A percentile compares a stretch with the other conserved stretches of the same genome.
Conservation (phyloP, 352 stramenopile genomes). For the Phytophthora hibernalis region DNA sequence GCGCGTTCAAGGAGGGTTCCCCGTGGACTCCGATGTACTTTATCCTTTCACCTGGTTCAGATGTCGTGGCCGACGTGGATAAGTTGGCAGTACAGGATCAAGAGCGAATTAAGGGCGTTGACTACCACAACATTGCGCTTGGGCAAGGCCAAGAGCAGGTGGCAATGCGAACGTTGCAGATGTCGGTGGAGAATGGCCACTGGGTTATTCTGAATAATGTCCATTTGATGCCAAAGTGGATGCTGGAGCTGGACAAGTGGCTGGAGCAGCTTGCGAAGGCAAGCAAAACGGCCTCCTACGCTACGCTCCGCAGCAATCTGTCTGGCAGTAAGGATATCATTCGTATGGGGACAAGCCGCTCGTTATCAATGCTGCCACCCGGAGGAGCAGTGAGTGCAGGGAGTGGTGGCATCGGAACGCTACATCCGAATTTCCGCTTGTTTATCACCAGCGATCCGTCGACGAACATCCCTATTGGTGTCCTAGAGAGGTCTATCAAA, state of each 20-base stretch:
- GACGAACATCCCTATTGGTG: constrained; percentile 82
- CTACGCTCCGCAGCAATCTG: constrained; percentile 33
- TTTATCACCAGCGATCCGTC: constrained; percentile 93
- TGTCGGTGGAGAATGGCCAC: constrained; percentile 91
- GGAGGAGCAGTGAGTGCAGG: neutral
- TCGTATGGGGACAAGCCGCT: constrained; percentile 33
- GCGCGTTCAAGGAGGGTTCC: constrained; percentile 93
- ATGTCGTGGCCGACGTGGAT: constrained; percentile 97
- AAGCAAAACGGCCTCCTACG: constrained; percentile 60
- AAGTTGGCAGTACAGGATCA: constrained; percentile 92
- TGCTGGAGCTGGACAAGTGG: constrained; percentile 93
- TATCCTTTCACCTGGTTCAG: constrained; percentile 96
- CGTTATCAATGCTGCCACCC: constrained; percentile 17
- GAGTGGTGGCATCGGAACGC: constrained; percentile 27
- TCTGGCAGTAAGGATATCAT: constrained; percentile 29
- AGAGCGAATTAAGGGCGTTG: constrained; percentile 93
- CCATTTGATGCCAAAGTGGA: constrained; percentile 95
- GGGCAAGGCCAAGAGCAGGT: constrained; percentile 94
- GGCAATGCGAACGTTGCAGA: constrained; percentile 89
- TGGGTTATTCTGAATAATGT: constrained; percentile 97
- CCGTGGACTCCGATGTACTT: constrained; percentile 98
- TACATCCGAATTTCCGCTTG: constrained; percentile 86
- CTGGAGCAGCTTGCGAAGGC: constrained; percentile 84
- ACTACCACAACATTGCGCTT: constrained; percentile 97
- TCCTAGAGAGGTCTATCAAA: constrained; percentile 92